Evolutionary conservation across 768 basidiomycete species (phyloP), one percentile per base, ranked within the genome.

Genomic region (Tricholoma hemisulphureum): DNA sequence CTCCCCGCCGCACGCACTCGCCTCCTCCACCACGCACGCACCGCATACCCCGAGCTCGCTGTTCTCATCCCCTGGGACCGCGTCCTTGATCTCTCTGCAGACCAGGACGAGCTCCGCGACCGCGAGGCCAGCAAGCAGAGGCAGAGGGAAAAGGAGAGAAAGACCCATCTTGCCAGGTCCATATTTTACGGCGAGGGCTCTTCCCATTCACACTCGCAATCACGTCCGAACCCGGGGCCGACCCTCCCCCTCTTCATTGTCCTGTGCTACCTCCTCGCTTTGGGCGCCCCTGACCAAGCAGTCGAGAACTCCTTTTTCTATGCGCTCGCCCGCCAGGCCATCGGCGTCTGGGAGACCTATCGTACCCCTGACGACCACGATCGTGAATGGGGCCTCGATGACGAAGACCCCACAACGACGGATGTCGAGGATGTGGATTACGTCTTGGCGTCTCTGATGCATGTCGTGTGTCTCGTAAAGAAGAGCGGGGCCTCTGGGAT

Each of bases 381-480:
- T 9, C 16, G 13, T 21, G 20, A 23, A 13, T 21, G 23, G n/a
- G 51, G 11, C 6, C 52, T 35, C 2, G 53, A 57, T 9, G 58
- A 53, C 14, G 58, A 65, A 0, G 39, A 41, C 6, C 39, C 29
- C 16, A 51, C 39, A 24, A 43, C 45, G 23, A 57, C 51, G 5
- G 58, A 59, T 34, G 64, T 62, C 26, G 73, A 73, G 51, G 65
- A 67, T 37, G 66, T 84, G 49, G 85, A 90, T 69, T 82, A 78
- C 60, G 70, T 90, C 20, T 69, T 81, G 41, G 77, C 87, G n/a
- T 80, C 80, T 69, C 69, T 87, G 26, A 71, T 88, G 53, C 83
- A 85, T 54, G 72, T 86, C 26, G 68, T 64, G 35, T 77, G 71
- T 61, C 79, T 70, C 13, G 56, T 76, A 9, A 60, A 53, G 9